Evolutionary conservation across 768 basidiomycete genomes (phyloP), one percentile per base, ranked within the genome.

Genomic region (Antrodiella citrinella): DNA sequence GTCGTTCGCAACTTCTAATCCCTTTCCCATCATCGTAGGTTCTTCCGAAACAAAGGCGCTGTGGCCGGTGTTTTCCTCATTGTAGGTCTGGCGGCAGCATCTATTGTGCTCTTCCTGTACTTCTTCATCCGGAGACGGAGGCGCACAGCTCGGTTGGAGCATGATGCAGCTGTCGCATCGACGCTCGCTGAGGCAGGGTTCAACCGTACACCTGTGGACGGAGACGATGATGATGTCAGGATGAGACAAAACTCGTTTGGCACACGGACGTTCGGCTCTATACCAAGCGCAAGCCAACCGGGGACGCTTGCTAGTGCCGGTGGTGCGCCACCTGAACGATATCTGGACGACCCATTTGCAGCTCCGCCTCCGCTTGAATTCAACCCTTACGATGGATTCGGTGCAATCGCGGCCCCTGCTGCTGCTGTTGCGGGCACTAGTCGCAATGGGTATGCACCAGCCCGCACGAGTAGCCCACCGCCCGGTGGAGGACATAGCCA

Each of bases 61-160:
- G 92, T 97, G 2, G 86, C 86, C 1, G 95, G 89, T 42, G 88
- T 92, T 5, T 98, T 96, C 59, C 80, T 91, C 35, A 81, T 92
- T 13, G 88, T 94, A 15, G 94, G 92, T 23, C 73, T 98, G 18
- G 84, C 89, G 3, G 81, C 69, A 23, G 82, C 78, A 19, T 80
- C 75, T 44, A 89, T 80, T 49, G 59, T 81, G 38, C 70, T 89
- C 44, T 88, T 80, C 76, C 71, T 84, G 50, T 66, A 86, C 56
- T 87, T 89, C 62, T 83, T 79, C 46, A 62, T 86, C 49, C 80
- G 81, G 21, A 77, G 84, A 44, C 78, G 82, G 53, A 76, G 82
- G 43, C 73, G 81, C 25, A 78, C 74, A 39, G 73, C 67, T 26
- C 70, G 73, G 45, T 63, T 83, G n/a, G 86, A 86, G 52, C 80